Base-by-base conservation (phyloP, 441 rosid species). In the Heliophila coronopifolia region DNA sequence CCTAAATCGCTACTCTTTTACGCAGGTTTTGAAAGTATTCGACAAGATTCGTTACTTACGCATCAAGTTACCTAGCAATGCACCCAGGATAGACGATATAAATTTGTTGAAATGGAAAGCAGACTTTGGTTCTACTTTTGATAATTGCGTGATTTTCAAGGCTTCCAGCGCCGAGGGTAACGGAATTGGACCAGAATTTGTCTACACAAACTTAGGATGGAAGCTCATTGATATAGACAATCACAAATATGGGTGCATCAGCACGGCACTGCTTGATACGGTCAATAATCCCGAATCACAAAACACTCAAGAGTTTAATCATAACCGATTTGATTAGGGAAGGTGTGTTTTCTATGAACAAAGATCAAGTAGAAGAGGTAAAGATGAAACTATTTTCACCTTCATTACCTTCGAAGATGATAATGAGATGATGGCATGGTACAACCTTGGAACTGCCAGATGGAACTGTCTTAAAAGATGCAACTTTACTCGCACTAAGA, bases 341-440 rank as follows among this genome's bases (percentile, higher is more conserved):
- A 63, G 99, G 99, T 39, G 83, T 85, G 66, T 58, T 92, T 61
- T 72, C 83, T 65, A 92, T 92, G 99, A 80, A 78, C 4, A 78
- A 77, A 50, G 92, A 83, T 54, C 95, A 88, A 55, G 67, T 92
- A 11, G 94, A 85, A 56, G 97, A 92, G 78, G 53, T 88, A 7
- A 74, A 94, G 54, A 77, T 85, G 58, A 92, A 83, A 56, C 95
- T 94, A 0, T 73, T 85, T 18, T 74, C 88, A 0, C 92, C 86
- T 58, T 85, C 89, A 7, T 83, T 87, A 0, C 87, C 92, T 4
- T 77, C 95, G 0, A 92, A 81, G 84, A 88, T 97, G 67, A 92
- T 97, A 2, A 91, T 87, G 96, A 77, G 94, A 40, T 82, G 88
- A 0, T 84, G 99, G 95, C 87, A 91, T 68, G 95, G 94, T 5